A percentile compares a stretch with the other conserved stretches of the same genome.
Conservation (phyloP, 345 rosid species). For the Capsella bursapastoris region DNA sequence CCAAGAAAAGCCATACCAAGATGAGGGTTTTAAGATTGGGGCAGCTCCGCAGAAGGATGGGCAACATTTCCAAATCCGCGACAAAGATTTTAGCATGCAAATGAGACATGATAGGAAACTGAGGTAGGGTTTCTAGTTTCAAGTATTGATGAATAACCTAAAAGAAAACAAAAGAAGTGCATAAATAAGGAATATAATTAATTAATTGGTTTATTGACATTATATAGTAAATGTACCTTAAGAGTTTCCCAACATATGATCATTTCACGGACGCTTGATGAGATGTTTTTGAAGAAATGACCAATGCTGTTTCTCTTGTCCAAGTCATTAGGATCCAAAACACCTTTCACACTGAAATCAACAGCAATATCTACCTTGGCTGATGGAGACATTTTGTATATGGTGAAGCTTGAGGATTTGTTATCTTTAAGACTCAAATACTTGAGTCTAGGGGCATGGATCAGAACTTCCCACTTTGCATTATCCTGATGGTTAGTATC, state of each 20-base stretch:
- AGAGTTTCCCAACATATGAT: constrained; percentile 16
- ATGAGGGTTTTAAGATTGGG: not conserved
- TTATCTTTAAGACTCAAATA: constrained; percentile 10
- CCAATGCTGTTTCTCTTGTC: not conserved
- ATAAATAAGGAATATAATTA: not conserved
- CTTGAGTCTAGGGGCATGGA: not conserved
- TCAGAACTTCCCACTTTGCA: constrained; percentile 2
- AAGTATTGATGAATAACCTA: constrained; percentile 2
- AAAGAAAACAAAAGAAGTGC: not conserved
- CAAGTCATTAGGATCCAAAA: not conserved
- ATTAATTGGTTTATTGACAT: not conserved
- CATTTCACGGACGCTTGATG: constrained; percentile 3
- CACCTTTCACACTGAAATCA: not conserved
- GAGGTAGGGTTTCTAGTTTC: constrained; percentile 10
- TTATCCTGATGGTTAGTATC: not conserved
- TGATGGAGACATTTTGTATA: not conserved
- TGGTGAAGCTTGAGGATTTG: not conserved
- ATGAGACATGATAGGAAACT: not conserved
- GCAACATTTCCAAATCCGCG: not conserved
- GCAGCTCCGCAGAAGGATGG: constrained; percentile 8
- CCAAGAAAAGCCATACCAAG: constrained; percentile 5
- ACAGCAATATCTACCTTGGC: constrained; percentile 11
- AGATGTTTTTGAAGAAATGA: not conserved
- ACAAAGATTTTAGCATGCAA: not conserved
- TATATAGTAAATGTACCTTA: constrained; percentile 3